Base-by-base conservation (phyloP, 1,284 basidiomycete genomes). In the Melampsora americana region DNA sequence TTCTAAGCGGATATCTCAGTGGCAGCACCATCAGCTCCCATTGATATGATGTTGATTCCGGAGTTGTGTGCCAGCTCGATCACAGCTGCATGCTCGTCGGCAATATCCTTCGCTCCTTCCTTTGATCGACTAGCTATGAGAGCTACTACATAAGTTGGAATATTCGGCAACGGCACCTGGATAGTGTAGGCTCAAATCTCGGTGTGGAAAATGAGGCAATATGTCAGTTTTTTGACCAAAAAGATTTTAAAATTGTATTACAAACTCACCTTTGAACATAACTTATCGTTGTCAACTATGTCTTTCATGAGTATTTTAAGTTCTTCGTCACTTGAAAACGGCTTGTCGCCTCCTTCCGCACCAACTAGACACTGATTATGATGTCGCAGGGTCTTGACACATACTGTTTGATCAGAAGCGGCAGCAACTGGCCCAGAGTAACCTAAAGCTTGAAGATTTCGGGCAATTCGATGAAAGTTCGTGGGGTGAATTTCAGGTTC, bases 51-150 rank as follows among this genome's bases (percentile, higher is more conserved):
- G 11, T 26, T 50, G 50, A 69, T 59, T n/a, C 67, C 67, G 28
- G 67, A 50, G 3, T 3, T 35, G 35, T 35, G 35, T 35, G 35
- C 35, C 35, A 35, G 35, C 35, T 35, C 35, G 9, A 35, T 35
- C 3, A 35, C 35, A 35, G 35, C 35, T 35, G 35, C 35, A 35
- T 35, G 35, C 35, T 35, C 35, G 9, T 35, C 35, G 3, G 35
- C 35, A 35, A 35, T 35, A 35, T 69, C 53, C 11, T 69, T 30
- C 9, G 66, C 66, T 32, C 14, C 59, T 23, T 69, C 48, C n/a
- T 69, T 69, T 28, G 53, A 18, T 9, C 60, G 60, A 69, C 67
- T 69, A 69, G 67, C 48, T 39, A 69, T n/a, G 32, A 69, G 60
- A 42, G 67, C n/a, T n/a, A n/a, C n/a, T n/a, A n/a, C n/a, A n/a